Evolutionary conservation across 2,329 filamentous ascomycete genomes (phyloP).

Genomic region (Elsinoe arachidis): DNA sequence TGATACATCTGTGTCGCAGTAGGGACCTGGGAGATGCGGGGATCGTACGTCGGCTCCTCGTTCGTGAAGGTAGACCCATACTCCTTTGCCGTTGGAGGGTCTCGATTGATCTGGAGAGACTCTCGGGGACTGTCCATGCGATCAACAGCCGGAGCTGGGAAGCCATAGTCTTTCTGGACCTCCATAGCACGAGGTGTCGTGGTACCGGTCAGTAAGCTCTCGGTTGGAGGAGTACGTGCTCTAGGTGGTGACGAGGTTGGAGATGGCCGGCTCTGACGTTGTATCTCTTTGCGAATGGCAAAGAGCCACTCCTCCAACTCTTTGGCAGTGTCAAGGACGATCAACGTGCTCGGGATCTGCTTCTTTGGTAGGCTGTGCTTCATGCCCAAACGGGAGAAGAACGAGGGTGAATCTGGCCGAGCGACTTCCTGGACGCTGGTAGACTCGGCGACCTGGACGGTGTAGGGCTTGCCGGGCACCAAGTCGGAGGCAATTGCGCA

Average conservation of each 20-base stretch:
- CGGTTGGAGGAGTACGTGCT: not conserved
- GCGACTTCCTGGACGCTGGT: conserved; percentile 51
- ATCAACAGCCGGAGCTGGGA: not conserved
- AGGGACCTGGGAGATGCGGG: not conserved
- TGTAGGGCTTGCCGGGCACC: conserved; percentile 72
- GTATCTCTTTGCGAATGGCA: conserved; percentile 60
- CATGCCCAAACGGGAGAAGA: conserved; percentile 58
- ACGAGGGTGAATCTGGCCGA: conserved; percentile 43
- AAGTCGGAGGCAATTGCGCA: conserved; percentile 73
- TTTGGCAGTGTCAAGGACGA: conserved; percentile 63
- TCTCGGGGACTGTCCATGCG: conserved; percentile 3
- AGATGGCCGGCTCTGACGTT: conserved; percentile 29
- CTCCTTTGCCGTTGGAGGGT: not conserved
- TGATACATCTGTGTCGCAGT: conserved; percentile 10
- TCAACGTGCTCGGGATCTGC: conserved; percentile 54
- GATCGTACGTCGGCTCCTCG: not conserved
- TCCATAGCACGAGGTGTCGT: not conserved
- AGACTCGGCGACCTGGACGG: conserved; percentile 61
- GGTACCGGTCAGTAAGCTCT: not conserved
- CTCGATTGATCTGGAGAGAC: not conserved
- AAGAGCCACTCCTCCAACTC: conserved; percentile 72
- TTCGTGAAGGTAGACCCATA: not conserved
- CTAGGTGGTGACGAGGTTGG: not conserved
- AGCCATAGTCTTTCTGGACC: not conserved
- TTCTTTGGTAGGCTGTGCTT: conserved; percentile 47